Conservation (phyloP, 73 alveolate species). For the Paramecium pentaurelia region DNA sequence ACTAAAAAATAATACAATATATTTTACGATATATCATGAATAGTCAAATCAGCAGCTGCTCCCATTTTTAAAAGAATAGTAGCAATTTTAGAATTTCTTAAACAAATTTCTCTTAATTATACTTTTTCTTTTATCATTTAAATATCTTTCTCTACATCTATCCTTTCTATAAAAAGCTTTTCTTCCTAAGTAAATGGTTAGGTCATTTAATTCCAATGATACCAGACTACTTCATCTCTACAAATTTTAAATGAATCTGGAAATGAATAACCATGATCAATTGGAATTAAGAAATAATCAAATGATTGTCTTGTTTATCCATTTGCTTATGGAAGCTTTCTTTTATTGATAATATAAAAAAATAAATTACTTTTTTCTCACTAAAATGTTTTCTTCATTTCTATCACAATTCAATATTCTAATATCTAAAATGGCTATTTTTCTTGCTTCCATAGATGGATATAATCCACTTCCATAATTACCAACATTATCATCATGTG, state of each 20-base stretch:
- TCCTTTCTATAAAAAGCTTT: constrained; percentile 74
- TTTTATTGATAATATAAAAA: neutral
- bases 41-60: constrained; percentile 89
- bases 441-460: constrained; percentile 88
- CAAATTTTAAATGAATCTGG: constrained; percentile 94
- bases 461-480: constrained; percentile 86
- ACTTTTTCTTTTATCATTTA: constrained; percentile 75
- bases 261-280: constrained; percentile 94
- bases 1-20: neutral
- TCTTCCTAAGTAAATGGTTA: constrained; percentile 78
- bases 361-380: constrained; percentile 70
- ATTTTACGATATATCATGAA: constrained; percentile 75
- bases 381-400: constrained; percentile 93
- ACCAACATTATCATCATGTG: constrained; percentile 85
- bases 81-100: constrained; percentile 90
- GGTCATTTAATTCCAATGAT: constrained; percentile 91
- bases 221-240: constrained; percentile 94
- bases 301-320: constrained; percentile 51
- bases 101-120: constrained; percentile 88
- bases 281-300: constrained; percentile 87
- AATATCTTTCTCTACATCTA: constrained; percentile 85
- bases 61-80: constrained; percentile 84
- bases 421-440: constrained; percentile 93
- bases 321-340: constrained; percentile 39
- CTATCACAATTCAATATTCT: constrained; percentile 94